Evolutionary conservation across 129 eudicot genomes (phyloP), one percentile per base, ranked within the genome.

Genomic region (Artemisia tridentata): DNA sequence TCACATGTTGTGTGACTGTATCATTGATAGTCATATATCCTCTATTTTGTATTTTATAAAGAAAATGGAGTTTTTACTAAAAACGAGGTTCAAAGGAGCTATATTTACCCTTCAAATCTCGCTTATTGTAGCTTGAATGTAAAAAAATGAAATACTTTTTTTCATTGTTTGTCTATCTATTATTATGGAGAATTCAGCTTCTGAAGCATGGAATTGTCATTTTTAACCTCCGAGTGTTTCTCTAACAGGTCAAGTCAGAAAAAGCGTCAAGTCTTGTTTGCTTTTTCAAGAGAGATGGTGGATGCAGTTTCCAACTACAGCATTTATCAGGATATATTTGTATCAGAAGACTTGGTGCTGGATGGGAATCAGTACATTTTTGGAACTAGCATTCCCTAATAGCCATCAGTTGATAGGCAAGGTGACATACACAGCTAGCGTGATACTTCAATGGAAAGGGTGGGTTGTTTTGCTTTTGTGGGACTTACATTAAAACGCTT

Each of bases 221-320:
- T 46, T 58, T 18, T 60, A 59, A 68, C 63, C 31, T 21, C 31
- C n/a, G 58, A 74, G 14, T 41, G 11, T 45, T 49, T 58, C 14
- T 31, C 1, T 76, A 29, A 49, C 80, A 76, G 80, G 68, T 31
- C 2, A 2, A 31, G 7, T 31, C 41, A 31, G 41, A 5, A 31
- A 31, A 5, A 31, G 41, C 7, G 1, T 31, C 41, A 31, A 31
- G 41, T 31, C 41, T 31, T 31, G 41, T 31, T 31, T 31, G 41
- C 41, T 1, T 23, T 31, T 45, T 51, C 71, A 63, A 29, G 13
- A 31, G 19, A 72, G 43, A 73, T 16, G 62, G 16, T 54, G 69
- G 69, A 29, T 52, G 29, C 34, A 51, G 16, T 52, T 16, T 31
- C 41, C 7, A 72, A 48, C 60, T 46, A 63, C 6, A 18, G 51